Conservation (phyloP, 139 green algal genomes). For the Chlamydomonas schloesseri region DNA sequence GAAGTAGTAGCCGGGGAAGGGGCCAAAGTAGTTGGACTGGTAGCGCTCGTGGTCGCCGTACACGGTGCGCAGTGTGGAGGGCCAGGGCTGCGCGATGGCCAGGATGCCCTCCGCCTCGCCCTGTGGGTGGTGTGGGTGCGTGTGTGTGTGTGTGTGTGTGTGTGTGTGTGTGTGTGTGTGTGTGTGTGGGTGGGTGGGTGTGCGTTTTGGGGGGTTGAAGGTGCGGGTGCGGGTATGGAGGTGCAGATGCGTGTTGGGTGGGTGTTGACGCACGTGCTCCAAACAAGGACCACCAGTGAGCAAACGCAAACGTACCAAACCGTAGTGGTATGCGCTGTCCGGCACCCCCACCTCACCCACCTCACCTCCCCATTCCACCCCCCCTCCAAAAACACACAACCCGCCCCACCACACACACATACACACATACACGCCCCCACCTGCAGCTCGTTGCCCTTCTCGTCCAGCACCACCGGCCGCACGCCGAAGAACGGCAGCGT, state of each 20-base stretch:
- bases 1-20: conserved; percentile 83
- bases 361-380: too few relatives aligned
- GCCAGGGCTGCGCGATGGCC: conserved; percentile 84
- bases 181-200: too few relatives aligned
- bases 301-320: too few relatives aligned
- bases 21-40: conserved; percentile 70
- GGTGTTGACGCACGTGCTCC: too few relatives aligned
- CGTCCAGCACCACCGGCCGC: conserved; percentile 90
- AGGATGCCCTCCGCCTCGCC: conserved; percentile 77
- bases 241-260: too few relatives aligned
- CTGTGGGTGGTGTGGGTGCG: conserved; percentile 14
- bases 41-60: conserved; percentile 92
- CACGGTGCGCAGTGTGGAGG: conserved; percentile 86
- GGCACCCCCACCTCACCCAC: too few relatives aligned
- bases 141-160: too few relatives aligned
- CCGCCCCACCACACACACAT: background rate
- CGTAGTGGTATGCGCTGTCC: too few relatives aligned
- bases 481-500: conserved; percentile 98
- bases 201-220: too few relatives aligned
- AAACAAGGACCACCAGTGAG: too few relatives aligned
- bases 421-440: background rate
- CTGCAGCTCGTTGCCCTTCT: conserved; percentile 67
- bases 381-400: too few relatives aligned
- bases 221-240: too few relatives aligned
- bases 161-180: background rate